Evolutionary conservation across 2,329 filamentous ascomycete genomes (phyloP), one percentile per base, ranked within the genome.

Genomic region (Paraphoma sp.): DNA sequence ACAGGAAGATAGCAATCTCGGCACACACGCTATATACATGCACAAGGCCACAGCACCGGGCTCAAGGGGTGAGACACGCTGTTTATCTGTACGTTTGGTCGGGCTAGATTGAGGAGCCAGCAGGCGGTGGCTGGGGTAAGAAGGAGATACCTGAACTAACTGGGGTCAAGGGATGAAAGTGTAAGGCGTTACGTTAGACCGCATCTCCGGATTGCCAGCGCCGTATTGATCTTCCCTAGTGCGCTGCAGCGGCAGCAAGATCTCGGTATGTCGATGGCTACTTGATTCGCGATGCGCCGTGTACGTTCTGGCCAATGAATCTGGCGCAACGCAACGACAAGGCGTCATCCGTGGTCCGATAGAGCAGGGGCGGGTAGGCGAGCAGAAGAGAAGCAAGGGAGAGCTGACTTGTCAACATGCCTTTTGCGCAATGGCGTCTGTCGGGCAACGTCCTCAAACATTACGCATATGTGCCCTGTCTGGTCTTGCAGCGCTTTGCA

Each of bases 381-480:
- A 71, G 62, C 62, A 71, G 66, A 68, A 59, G 57, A 30, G 51
- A 65, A 59, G 70, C 67, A 73, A 74, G 71, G 72, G 69, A 69
- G 62, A 52, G 60, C 53, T 29, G 63, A 69, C 68, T 64, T 72
- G 68, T 71, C 67, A 71, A 68, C 59, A 64, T 68, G 62, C 62
- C 62, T 65, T 49, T 62, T 49, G 54, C 47, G 52, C 55, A 38
- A 63, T 64, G 66, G 67, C 67, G 61, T 57, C 62, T 67, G 60
- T 69, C 59, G 66, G 60, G 63, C 59, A 68, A 72, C 65, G 65
- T 58, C 67, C 65, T 67, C 63, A 68, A 68, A 66, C 66, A 63
- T 55, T 56, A 63, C 53, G 57, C 53, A 52, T 55, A 61, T 60
- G 57, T 52, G 54, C 48, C 52, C 56, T 56, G 56, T 51, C 57